Evolutionary conservation across 805 yeast genomes (phyloP), one percentile per base, ranked within the genome.

Genomic region (Teunomyces stri): DNA sequence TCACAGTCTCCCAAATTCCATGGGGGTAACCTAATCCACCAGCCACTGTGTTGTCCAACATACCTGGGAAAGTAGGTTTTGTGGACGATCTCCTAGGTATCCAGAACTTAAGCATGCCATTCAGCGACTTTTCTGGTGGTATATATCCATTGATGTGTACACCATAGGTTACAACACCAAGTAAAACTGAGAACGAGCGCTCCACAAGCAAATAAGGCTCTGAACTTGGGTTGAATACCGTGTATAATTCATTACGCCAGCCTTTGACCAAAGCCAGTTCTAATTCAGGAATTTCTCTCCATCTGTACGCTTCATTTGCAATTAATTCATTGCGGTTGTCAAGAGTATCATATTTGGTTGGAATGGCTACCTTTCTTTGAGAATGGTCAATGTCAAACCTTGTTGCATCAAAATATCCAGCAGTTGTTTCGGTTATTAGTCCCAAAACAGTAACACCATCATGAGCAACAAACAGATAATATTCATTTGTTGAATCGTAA

Each of bases 1-100:
- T 54, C 3, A 84, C 81, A 0, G 97, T 92, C 40, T 89, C 96
- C 59, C 72, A 68, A 2, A 82, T 69, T 0, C 90, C 89, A 53
- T 80, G 72, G 0, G 96, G 96, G 62, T 84, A 75, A 0, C 96
- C 97, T 3, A 94, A 59, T 0, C 99, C 99, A 1, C 99, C 99
- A 0, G 96, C 99, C 5, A 94, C 87, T 0, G 96, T 89, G 63
- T 91, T 92, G 63, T 94, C 99, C 33, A 91, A 75, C 87, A 81
- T 85, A 0, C 87, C 86, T 0, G 99, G 98, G 69, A 81, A 92
- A 0, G 99, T 94, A 13, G 85, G 85, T 63, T 94, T 94, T 1
- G 82, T 75, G 4, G 71, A 63, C 0, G 97, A 78, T 53, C 99
- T 71, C 51, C 89, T 70, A 0, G 99, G 96, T 7, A 92, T 76